phyloP scores from a whole-genome alignment of 768 basidiomycete species.

The Suillus hirtellus region DNA sequence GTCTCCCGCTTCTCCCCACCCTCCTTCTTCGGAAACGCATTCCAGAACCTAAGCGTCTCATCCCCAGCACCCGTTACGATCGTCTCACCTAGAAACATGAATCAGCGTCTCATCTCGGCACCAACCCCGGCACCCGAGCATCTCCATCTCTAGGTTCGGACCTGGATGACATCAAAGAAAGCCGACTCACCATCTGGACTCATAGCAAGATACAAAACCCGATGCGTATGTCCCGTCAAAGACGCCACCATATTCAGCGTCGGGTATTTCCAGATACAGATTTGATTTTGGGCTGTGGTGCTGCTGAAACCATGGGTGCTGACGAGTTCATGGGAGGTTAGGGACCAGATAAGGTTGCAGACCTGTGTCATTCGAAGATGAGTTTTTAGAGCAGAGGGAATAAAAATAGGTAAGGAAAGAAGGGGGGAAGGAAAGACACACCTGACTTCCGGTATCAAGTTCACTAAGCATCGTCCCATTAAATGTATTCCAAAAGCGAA shows the following conservation, averaged over 20 bases:
- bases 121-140: neutral
- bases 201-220: conserved; percentile 97
- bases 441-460: conserved; percentile 95
- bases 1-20: conserved; percentile 39
- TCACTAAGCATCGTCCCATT: conserved; percentile 84
- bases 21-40: conserved; percentile 86
- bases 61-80: conserved; percentile 98
- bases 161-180: neutral
- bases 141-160: neutral
- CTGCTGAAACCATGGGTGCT: conserved; percentile 97
- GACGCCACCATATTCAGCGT: conserved; percentile 92
- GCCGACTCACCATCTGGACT: conserved; percentile 90
- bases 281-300: conserved; percentile 93
- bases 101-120: neutral
- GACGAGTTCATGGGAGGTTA: conserved; percentile 94
- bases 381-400: neutral
- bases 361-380: conserved; percentile 51
- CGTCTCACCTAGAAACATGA: conserved; percentile 52
- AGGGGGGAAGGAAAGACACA: conserved; percentile 30
- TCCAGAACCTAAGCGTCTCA: conserved; percentile 97
- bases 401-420: neutral
- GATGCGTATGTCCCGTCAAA: conserved; percentile 90
- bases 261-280: conserved; percentile 95
- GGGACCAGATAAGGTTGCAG: conserved; percentile 96
- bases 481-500: conserved; percentile 94